Base-by-base conservation (phyloP, 257 asterid genomes). In the Haberlea rhodopensis region DNA sequence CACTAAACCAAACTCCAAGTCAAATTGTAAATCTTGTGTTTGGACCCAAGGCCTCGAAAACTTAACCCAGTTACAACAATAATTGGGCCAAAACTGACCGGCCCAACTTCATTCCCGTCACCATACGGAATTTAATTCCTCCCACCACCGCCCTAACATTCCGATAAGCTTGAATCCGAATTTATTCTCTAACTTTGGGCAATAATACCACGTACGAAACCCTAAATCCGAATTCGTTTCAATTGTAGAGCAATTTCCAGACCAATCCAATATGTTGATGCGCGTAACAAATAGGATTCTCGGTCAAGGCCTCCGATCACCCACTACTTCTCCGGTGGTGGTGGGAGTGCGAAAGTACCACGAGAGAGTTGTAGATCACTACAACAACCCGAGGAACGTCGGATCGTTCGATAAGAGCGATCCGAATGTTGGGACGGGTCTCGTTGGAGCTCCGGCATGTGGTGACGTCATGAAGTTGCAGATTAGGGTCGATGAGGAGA, bases 391-490 rank as follows among this genome's bases (percentile, higher is more conserved):
- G 1, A 82, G 98, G 62, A 91, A 91, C 72, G 92, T 91, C 26
- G 98, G 98, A 0, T 80, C 98, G 6, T 91, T 89, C 75, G 95
- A 89, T 54, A 89, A 89, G 79, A 85, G 65, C 68, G 96, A 91
- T 29, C 87, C 95, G 0, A 32, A 65, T 21, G 96, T 89, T 5
- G 96, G 98, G 19, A 89, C 95, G 54, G 98, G 98, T 6, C 88
- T 91, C 27, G 96, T 91, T 13, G 96, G 96, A 5, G 98, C 98
- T 1, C 98, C 96, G 31, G 98, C 98, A 1, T 91, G 98, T 37
- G 98, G 98, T 8, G 98, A 91, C 71, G 96, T 91, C 62, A 91
- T 89, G 96, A 91, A 91, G 70, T 75, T 91, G 60, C 96, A 91
- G 71, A 89, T 91, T 53, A 89, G 76, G 78, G 96, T 91, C 57